A percentile compares a stretch with the other conserved stretches of the same genome.
Conservation (phyloP, 805 yeast genomes). For the Zygosaccharomyces rouxii region DNA sequence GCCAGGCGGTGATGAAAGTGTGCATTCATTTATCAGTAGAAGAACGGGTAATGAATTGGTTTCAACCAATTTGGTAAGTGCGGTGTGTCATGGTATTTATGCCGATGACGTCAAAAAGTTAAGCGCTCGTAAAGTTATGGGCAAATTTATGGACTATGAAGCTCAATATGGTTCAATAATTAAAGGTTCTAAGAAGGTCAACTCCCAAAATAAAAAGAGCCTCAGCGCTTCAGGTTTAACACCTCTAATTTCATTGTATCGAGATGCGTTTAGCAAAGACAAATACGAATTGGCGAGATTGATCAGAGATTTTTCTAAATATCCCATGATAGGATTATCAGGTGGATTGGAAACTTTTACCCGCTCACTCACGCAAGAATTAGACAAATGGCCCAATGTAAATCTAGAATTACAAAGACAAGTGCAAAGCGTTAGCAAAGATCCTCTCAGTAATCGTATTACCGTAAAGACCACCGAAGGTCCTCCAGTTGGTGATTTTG, state of each 20-base stretch:
- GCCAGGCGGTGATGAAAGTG: conserved; percentile 57
- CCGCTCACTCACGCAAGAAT: conserved; percentile 36
- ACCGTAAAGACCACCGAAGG: conserved; percentile 6
- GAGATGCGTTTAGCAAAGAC: conserved; percentile 37
- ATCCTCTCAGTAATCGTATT: conserved; percentile 1
- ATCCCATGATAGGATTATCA: conserved; percentile 57
- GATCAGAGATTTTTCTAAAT: conserved; percentile 41
- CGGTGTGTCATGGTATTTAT: conserved; percentile 82
- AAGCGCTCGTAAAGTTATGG: conserved; percentile 61
- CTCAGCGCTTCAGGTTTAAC: conserved; percentile 19
- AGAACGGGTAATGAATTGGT: conserved; percentile 54
- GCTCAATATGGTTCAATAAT: conserved; percentile 54
- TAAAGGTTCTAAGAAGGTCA: conserved; percentile 36
- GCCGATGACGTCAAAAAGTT: conserved; percentile 73
- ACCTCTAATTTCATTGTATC: conserved; percentile 38
- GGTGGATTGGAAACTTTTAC: conserved; percentile 58
- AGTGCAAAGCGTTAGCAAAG: conserved; percentile 6
- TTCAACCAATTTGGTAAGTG: conserved; percentile 64
- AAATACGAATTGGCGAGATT: conserved; percentile 38
- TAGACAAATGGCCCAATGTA: conserved; percentile 39
- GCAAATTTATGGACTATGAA: conserved; percentile 55
- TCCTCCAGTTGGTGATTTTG: conserved; percentile 32
- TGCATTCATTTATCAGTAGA: conserved; percentile 60
- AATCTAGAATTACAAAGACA: conserved; percentile 16
- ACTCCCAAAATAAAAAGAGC: conserved; percentile 16